A percentile compares a stretch with the other conserved stretches of the same genome.
Evolutionary conservation across 345 rosid genomes (phyloP).

Genomic region (Noccaea bulbosa): DNA sequence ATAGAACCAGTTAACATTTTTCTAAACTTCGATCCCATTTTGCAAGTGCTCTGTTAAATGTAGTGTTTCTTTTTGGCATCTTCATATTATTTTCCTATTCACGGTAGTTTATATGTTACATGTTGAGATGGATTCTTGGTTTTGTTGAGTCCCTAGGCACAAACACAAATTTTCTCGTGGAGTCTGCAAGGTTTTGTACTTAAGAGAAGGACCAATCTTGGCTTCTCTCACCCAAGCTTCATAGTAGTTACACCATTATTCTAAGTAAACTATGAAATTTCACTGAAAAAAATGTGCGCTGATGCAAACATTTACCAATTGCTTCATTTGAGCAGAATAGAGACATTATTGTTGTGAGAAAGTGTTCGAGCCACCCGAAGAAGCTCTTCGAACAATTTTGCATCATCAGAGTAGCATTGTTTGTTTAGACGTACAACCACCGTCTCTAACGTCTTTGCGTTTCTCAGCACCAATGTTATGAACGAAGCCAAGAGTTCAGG

Average conservation of each 20-base stretch:
- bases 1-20: constrained; percentile 32
- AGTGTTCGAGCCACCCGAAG: background rate
- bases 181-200: background rate
- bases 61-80: constrained; percentile 20
- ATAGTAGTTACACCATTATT: background rate
- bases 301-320: too few species aligned
- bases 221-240: constrained; percentile 6
- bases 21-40: constrained; percentile 24
- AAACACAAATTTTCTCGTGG: background rate
- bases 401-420: background rate
- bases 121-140: background rate
- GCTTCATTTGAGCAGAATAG: background rate
- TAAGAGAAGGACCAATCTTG: background rate
- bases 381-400: background rate
- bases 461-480: background rate
- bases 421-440: background rate
- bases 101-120: constrained; percentile 1
- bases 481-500: too few species aligned
- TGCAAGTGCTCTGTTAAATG: constrained; percentile 27
- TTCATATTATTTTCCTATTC: background rate
- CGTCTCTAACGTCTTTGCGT: background rate
- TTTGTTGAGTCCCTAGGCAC: background rate
- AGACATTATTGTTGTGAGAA: background rate
- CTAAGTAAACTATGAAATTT: too few species aligned
- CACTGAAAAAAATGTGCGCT: too few species aligned